These are phyloP conservation scores for Pharnaceum exiguum DNA, from an alignment of 148 eudicot genomes.

Conservation along the genomic window DNA sequence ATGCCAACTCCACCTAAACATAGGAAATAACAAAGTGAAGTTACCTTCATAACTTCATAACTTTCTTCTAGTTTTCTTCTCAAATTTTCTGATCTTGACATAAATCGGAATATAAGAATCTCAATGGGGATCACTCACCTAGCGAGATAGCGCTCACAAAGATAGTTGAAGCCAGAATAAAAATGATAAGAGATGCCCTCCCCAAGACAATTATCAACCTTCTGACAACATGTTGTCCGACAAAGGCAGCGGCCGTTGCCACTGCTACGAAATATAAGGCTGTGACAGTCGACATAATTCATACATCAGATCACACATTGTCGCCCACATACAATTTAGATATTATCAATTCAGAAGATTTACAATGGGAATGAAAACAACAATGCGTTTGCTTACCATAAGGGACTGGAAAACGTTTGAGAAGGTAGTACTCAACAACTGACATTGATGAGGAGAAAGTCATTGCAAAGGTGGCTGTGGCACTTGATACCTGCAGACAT, in stretches of 20 bases:
- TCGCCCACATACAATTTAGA: not conserved
- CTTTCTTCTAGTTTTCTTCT: too few relatives aligned
- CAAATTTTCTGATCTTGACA: not conserved
- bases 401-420: slow-evolving; percentile 90
- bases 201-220: slow-evolving; percentile 60
- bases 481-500: slow-evolving; percentile 79
- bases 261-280: slow-evolving; percentile 58
- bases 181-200: slow-evolving; percentile 81
- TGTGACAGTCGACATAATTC: slow-evolving; percentile 11
- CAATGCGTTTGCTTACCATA: slow-evolving; percentile 53
- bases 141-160: slow-evolving; percentile 78
- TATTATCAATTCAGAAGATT: too few relatives aligned
- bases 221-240: slow-evolving; percentile 83
- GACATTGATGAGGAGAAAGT: slow-evolving; percentile 95
- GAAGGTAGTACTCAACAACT: slow-evolving; percentile 88
- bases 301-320: not conserved
- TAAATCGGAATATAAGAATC: slow-evolving; percentile 24
- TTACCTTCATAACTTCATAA: too few relatives aligned
- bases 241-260: slow-evolving; percentile 71
- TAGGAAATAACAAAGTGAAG: not conserved
- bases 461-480: slow-evolving; percentile 97
- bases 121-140: slow-evolving; percentile 39
- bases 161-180: slow-evolving; percentile 73
- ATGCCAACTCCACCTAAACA: slow-evolving; percentile 73
- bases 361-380: too few relatives aligned